Evolutionary conservation across 148 eudicot species (phyloP), one percentile per base, ranked within the genome.

Genomic region (Spergularia marina): DNA sequence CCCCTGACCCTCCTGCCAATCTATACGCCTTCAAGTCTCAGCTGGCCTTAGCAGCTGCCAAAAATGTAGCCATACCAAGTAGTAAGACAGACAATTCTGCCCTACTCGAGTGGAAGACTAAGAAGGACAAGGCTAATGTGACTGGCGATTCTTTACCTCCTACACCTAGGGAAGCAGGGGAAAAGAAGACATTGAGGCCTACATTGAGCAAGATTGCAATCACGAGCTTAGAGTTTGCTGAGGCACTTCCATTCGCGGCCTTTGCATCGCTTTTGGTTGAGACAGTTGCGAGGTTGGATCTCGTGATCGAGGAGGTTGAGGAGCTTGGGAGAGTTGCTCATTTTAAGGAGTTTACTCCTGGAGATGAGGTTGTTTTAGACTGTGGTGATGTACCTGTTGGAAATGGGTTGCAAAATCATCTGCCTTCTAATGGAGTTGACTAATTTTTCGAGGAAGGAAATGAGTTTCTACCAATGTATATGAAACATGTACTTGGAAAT

Each of bases 201-300:
- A 87, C 93, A 5, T 53, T 84, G 56, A 93, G 98, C 72, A 93
- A 89, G 85, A 80, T 91, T 18, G 83, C 89, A 0, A 82, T 83
- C 44, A 89, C 89, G 10, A 91, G 96, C 79, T 83, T 93, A 1
- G 96, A 93, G 84, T 93, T 95, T 69, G 90, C 98, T 0, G 98
- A 95, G 82, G 97, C 98, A n/a, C 89, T 95, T 13, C 98, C 98
- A 1, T 92, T 95, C 44, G 96, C 98, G 2, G 98, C 98, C 0
- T 95, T 95, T 74, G 97, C 96, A 51, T 89, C 98, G 41, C 55
- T 92, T 83, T 75, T 95, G 7, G 94, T 95, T 72, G 98, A 95
- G 91, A 78, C 84, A 0, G 98, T 95, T 62, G 98, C 97, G 0
- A 89, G 91, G 81, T 92, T 95, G 56, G 97, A 95, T 78, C 86